Conservation (phyloP, 306 rosid genomes). For the Quercus wislizeni region DNA sequence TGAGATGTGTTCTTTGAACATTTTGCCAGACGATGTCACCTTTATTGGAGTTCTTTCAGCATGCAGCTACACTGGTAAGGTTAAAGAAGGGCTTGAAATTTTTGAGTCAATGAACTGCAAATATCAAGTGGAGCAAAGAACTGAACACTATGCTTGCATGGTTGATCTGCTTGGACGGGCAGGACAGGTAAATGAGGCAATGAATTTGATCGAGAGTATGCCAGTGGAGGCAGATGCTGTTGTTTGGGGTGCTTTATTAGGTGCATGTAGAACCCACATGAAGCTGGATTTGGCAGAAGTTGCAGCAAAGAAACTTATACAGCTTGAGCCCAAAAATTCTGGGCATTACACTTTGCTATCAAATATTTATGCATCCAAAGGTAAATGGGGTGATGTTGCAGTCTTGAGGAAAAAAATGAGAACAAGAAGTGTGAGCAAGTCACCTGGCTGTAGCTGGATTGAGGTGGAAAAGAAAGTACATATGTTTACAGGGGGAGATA, state of each 20-base stretch:
- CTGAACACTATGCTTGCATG: constrained; percentile 62
- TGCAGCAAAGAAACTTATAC: constrained; percentile 49
- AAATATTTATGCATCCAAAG: constrained; percentile 55
- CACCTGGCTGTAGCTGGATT: constrained; percentile 80
- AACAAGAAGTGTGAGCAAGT: constrained; percentile 49
- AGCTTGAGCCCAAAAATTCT: constrained; percentile 62
- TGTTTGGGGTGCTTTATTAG: constrained; percentile 61
- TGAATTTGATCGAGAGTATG: constrained; percentile 51
- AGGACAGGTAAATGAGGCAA: constrained; percentile 53
- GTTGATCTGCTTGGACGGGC: constrained; percentile 65
- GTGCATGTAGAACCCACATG: constrained; percentile 56
- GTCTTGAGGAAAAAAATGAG: constrained; percentile 45
- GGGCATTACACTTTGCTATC: constrained; percentile 65
- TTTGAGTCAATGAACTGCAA: constrained; percentile 47
- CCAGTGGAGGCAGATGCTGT: constrained; percentile 63
- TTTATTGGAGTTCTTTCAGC: constrained; percentile 69
- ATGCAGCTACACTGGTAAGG: constrained; percentile 56
- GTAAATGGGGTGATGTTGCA: constrained; percentile 60
- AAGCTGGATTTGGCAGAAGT: constrained; percentile 53
- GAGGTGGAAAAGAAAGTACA: constrained; percentile 65
- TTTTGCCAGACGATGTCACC: constrained; percentile 49
- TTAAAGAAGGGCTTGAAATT: constrained; percentile 41
- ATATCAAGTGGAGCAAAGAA: constrained; percentile 46
- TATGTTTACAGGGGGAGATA: constrained; percentile 63
- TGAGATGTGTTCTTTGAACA: constrained; percentile 47